These are phyloP conservation scores for Leccinum subgranulosum DNA, from an alignment of 768 basidiomycete species.

Conservation along the genomic window DNA sequence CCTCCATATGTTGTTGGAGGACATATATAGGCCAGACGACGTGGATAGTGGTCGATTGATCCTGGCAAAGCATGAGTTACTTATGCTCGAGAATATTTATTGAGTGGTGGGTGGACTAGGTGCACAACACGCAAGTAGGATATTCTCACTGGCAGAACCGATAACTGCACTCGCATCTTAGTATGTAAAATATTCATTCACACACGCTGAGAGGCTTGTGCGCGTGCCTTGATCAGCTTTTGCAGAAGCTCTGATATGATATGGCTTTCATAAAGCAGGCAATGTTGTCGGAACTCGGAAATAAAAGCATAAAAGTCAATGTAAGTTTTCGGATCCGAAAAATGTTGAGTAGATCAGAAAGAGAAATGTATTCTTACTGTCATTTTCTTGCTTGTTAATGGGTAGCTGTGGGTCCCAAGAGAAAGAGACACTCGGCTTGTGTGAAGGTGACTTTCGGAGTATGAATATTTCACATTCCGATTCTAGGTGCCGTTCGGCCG, in stretches of 20 bases:
- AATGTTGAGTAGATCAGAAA: not conserved
- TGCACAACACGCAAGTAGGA: no score
- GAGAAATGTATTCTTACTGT: constrained; percentile 48
- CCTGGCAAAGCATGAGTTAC: not conserved
- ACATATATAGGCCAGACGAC: not conserved
- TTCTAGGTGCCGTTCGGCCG: not conserved
- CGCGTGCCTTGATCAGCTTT: constrained; percentile 72
- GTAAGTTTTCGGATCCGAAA: constrained; percentile 31
- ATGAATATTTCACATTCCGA: not conserved
- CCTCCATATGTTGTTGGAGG: not conserved
- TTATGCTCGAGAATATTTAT: not conserved
- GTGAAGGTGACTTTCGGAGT: not conserved
- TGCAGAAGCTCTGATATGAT: constrained; percentile 85
- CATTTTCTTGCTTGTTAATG: no score
- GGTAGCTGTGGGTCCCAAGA: not conserved
- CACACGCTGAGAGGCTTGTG: no score
- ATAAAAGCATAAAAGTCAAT: constrained; percentile 87
- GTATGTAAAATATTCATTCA: no score
- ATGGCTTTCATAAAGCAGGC: constrained; percentile 78
- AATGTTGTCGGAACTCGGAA: constrained; percentile 77
- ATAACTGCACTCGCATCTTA: no score
- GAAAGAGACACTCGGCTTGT: not conserved
- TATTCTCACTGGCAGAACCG: no score
- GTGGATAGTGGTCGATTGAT: not conserved
- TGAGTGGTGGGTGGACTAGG: no score